Evolutionary conservation across 192 early-diverging fungal genomes (phyloP), one percentile per base, ranked within the genome.

Genomic region (Cladochytrium replicatum): DNA sequence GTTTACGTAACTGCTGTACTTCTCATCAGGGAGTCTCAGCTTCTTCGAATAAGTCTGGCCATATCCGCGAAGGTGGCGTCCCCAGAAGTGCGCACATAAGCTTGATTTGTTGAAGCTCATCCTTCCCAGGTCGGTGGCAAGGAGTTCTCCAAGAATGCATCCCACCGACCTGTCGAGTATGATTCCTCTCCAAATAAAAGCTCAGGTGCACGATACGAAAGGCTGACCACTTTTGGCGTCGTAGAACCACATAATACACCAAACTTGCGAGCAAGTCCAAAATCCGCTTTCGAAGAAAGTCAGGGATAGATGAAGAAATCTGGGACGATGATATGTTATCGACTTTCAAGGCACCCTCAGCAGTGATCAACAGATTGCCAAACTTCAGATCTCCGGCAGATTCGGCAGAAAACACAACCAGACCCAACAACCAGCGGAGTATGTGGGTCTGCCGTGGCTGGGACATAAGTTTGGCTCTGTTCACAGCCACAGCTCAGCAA

Each of bases 151-250:
- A 74, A 94, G 90, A 15, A 98, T 94, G 63, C 92, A 98, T 3
- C 92, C 94, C 0, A 87, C 75, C 1, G 92, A 88, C 88, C 88
- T 21, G 78, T 85, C 17, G 89, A 89, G 64, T 98, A 98, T 52
- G 77, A 79, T n/a, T 82, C 66, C 1, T 84, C 82, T 7, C 93
- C 91, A 1, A 95, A 68, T 26, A 98, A 61, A 17, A 98, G 59
- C 58, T 95, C 91, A 0, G 94, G 94, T 0, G 91, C 83, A 6
- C 94, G 81, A 66, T 98, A 98, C 94, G 92, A 98, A 29, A 95
- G 81, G 0, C 92, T 98, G 4, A 98, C 92, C 17, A 98, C 92
- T 0, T 82, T 82, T 22, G 78, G 87, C 29, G 87, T 93, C 55
- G 93, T 68, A 0, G 87, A 82, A 41, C 78, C 69, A 11, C 80